Conservation (phyloP, 306 rosid species). For the Cucurbita argyrosperma region DNA sequence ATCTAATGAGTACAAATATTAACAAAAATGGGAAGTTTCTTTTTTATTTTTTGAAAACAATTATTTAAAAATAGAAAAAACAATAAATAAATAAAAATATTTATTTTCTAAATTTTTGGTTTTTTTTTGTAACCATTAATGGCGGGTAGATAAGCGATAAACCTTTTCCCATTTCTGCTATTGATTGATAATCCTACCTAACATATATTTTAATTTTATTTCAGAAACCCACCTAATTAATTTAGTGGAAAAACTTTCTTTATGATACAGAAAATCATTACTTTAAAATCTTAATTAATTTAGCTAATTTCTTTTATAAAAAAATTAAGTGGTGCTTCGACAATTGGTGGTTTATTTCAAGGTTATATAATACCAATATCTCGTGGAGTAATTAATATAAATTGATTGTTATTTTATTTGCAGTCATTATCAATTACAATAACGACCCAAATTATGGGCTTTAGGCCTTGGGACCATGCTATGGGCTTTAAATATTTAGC, state of each 20-base stretch:
- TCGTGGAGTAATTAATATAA: not conserved
- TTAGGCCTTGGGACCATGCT: not conserved
- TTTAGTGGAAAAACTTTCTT: not conserved
- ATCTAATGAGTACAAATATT: not conserved
- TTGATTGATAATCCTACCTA: constrained; percentile 4
- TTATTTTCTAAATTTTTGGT: not conserved
- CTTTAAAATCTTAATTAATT: not conserved
- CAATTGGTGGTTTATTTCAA: not conserved
- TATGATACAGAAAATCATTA: constrained; percentile 2
- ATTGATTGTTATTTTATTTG: not conserved
- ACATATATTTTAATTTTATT: constrained; percentile 1
- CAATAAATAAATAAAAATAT: not conserved
- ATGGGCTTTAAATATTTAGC: not conserved
- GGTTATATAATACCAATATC: not conserved
- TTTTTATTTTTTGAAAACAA: not conserved
- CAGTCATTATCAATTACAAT: not conserved
- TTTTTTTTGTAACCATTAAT: not conserved
- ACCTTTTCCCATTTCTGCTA: not conserved
- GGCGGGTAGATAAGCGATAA: not conserved
- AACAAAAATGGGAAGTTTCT: not conserved
- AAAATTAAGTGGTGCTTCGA: not conserved
- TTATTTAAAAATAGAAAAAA: not conserved
- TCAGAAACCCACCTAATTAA: constrained; percentile 3
- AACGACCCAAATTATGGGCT: not conserved
- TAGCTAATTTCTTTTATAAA: not conserved